Conservation (phyloP, 148 eudicot genomes). For the Fallopia convolvulus region DNA sequence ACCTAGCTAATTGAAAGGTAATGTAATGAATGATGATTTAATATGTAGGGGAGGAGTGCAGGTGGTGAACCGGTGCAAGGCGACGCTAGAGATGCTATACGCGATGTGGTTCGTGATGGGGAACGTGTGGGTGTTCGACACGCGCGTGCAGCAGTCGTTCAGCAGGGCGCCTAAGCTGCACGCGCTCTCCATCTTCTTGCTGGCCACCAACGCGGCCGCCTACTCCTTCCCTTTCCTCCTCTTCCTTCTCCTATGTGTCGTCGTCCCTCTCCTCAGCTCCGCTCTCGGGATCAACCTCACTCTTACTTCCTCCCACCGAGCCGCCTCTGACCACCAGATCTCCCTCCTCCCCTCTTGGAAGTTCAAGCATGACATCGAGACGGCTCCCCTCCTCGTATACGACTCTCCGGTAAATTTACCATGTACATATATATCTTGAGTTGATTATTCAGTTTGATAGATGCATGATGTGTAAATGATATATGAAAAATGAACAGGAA, state of each 20-base stretch:
- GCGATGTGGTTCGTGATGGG: conserved; percentile 99
- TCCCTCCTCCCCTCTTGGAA: conserved; percentile 52
- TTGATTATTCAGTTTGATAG: too few species aligned
- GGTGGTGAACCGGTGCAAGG: conserved; percentile 45
- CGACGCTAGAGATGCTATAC: conserved; percentile 61
- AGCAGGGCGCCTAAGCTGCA: conserved; percentile 66
- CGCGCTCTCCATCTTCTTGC: conserved; percentile 52
- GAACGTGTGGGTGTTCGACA: conserved; percentile 82
- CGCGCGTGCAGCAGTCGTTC: conserved; percentile 46
- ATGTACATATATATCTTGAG: too few species aligned
- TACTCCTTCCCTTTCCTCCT: conserved; percentile 85
- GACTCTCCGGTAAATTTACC: conserved; percentile 33
- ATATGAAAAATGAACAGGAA: conserved; percentile 30
- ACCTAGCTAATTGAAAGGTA: too few species aligned
- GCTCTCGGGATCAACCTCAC: conserved; percentile 76
- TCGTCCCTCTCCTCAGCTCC: conserved; percentile 65
- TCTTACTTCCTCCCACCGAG: conserved; percentile 51
- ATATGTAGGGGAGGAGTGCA: conserved; percentile 30
- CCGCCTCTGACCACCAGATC: conserved; percentile 79
- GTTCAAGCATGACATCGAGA: conserved; percentile 40
- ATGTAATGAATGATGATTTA: too few species aligned
- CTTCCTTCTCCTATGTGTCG: conserved; percentile 68
- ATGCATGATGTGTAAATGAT: too few species aligned
- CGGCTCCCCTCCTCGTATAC: conserved; percentile 17
- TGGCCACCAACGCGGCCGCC: conserved; percentile 71